Evolutionary conservation across 2,329 filamentous ascomycete genomes (phyloP), one percentile per base, ranked within the genome.

Genomic region (Hypoxylon sp.): DNA sequence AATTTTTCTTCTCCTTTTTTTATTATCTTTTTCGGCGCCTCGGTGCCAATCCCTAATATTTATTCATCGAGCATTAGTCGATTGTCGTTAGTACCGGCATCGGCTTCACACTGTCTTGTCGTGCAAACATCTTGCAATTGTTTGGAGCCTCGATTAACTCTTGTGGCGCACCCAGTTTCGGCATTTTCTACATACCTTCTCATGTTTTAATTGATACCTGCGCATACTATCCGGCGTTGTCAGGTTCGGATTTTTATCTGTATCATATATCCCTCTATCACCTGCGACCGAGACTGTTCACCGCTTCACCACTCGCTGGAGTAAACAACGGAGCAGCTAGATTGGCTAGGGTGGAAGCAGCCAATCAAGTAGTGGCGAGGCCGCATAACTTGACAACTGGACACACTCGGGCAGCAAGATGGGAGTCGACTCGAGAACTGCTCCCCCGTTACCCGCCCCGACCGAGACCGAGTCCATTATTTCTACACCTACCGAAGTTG

Each of bases 371-470:
- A 69, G 69, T 68, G 57, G 69, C 65, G 55, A 65, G 68, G 69
- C 66, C 65, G 66, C 68, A 68, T 63, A 64, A 55, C 52, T 72
- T 61, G 61, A 59, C 60, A 64, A 65, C 21, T 60, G 59, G 69
- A 49, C 60, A 57, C 67, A 38, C 53, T 68, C 59, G 60, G 67
- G 73, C 58, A 75, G 74, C 81, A 85, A 80, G 73, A 87, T 88
- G 86, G 86, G 84, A 78, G 80, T 82, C 79, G 85, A 87, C 73
- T 82, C 81, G 67, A 87, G 83, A 77, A 87, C 82, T 76, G 79
- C 84, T 74, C 89, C 89, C 79, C 91, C 91, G 75, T 85, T 94
- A 77, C 92, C 92, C 77, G 91, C 91, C 75, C 92, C 92, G 72
- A 95, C 92, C 78, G 91, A 93, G 80, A 91, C 91, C 77, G 86